A percentile compares a stretch with the other conserved stretches of the same genome.
Conservation (phyloP, 2,329 filamentous ascomycete species). For the Tolypocladium ovalisporum region DNA sequence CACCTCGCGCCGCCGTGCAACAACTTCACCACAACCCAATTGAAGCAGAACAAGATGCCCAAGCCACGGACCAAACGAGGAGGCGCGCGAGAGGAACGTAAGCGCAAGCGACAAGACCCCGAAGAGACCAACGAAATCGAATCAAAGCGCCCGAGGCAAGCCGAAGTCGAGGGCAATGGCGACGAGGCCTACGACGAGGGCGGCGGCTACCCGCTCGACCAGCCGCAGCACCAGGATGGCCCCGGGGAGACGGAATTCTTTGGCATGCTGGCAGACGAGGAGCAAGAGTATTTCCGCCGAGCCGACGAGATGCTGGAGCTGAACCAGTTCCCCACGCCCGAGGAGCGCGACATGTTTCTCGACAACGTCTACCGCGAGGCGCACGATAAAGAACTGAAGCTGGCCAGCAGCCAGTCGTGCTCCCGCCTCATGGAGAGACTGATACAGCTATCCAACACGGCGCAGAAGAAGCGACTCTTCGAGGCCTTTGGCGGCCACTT, state of each 20-base stretch:
- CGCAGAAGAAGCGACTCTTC: conserved; percentile 81
- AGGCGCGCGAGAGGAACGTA: conserved; percentile 26
- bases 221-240: conserved; percentile 14
- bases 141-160: conserved; percentile 14
- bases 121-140: conserved; percentile 9
- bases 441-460: conserved; percentile 67
- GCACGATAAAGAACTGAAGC: conserved; percentile 85
- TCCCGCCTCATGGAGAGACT: conserved; percentile 87
- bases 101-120: conserved; percentile 25
- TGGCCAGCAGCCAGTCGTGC: conserved; percentile 91
- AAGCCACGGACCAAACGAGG: conserved; percentile 33
- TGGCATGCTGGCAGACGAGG: conserved; percentile 81
- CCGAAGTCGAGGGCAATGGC: conserved; percentile 10
- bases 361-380: conserved; percentile 81
- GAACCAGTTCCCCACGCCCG: conserved; percentile 71
- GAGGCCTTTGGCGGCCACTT: conserved; percentile 80
- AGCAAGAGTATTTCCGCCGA: conserved; percentile 90
- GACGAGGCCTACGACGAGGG: conserved; percentile 7
- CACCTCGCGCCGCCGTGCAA: neutral
- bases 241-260: conserved; percentile 65
- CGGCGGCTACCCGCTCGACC: conserved; percentile 9
- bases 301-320: conserved; percentile 84
- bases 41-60: conserved; percentile 21
- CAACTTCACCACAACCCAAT: neutral
- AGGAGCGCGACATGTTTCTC: conserved; percentile 62